A percentile compares a stretch with the other conserved stretches of the same genome.
Evolutionary conservation across 352 stramenopile species (phyloP).

Genomic region (Thalassiosira livingstoniorum): DNA sequence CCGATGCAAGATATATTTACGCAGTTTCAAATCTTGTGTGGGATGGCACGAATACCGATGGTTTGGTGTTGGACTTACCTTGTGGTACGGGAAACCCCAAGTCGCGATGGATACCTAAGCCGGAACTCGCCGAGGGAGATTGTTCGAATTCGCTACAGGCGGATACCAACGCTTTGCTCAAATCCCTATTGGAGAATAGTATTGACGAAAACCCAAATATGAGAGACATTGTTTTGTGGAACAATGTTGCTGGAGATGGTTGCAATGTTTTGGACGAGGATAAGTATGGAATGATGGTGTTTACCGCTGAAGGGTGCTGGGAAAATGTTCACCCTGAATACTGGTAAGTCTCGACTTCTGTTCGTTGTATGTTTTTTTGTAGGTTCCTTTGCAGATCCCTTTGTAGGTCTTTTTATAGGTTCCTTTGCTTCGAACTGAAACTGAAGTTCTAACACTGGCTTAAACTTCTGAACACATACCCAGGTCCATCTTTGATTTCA

Average conservation of each 20-base stretch:
- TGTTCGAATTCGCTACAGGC: slow-evolving; percentile 51
- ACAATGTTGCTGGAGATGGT: slow-evolving; percentile 51
- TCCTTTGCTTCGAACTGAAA: too few relatives aligned
- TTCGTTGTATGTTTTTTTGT: too few relatives aligned
- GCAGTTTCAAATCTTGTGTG: slow-evolving; percentile 48
- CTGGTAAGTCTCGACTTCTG: slow-evolving; percentile 56
- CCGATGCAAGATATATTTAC: slow-evolving; percentile 45
- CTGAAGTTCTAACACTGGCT: background rate
- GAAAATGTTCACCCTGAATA: slow-evolving; percentile 69
- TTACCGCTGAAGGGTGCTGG: slow-evolving; percentile 63
- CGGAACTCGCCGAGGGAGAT: slow-evolving; percentile 35
- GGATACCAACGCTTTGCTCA: slow-evolving; percentile 32
- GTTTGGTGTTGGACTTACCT: slow-evolving; percentile 33
- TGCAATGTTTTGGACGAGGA: slow-evolving; percentile 52
- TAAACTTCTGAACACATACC: background rate
- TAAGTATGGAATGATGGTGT: slow-evolving; percentile 63
- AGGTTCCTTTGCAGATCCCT: too few relatives aligned
- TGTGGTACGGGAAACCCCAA: slow-evolving; percentile 49
- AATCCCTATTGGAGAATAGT: slow-evolving; percentile 43
- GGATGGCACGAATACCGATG: slow-evolving; percentile 45
- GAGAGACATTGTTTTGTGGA: slow-evolving; percentile 65
- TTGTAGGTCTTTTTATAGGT: too few relatives aligned
- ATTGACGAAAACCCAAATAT: slow-evolving; percentile 63
- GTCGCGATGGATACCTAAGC: slow-evolving; percentile 50
- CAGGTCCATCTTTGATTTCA: slow-evolving; percentile 66